These are phyloP conservation scores for Litsea cubeba DNA, from an alignment of 164 flowering plant genomes.

Conservation along the genomic window DNA sequence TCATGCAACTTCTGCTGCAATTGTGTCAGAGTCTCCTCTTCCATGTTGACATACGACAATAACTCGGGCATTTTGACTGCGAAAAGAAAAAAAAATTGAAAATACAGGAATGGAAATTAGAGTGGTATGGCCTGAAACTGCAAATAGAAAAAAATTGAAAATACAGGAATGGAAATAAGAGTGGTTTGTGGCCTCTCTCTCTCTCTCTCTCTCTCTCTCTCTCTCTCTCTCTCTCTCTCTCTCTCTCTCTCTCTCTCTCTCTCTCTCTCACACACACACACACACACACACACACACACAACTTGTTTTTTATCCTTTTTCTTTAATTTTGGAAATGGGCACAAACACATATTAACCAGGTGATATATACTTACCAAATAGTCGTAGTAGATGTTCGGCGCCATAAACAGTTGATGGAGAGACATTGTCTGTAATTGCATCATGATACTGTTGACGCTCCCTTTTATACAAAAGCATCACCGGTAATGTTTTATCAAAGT, in stretches of 20 bases:
- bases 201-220: too few species aligned
- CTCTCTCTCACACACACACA: too few species aligned
- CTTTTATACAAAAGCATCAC: slow-evolving; percentile 68
- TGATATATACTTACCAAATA: slow-evolving; percentile 54
- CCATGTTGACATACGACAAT: slow-evolving; percentile 69
- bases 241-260: too few species aligned
- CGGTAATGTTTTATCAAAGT: slow-evolving; percentile 83
- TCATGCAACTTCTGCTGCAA: slow-evolving; percentile 77
- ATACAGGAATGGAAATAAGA: too few species aligned
- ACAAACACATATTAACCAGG: too few species aligned
- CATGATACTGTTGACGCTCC: slow-evolving; percentile 72
- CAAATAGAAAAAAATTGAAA: not conserved
- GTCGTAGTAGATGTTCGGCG: slow-evolving; percentile 88
- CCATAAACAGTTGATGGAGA: slow-evolving; percentile 83
- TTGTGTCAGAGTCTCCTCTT: slow-evolving; percentile 64
- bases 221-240: too few species aligned
- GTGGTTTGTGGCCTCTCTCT: too few species aligned
- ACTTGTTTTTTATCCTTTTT: too few species aligned
- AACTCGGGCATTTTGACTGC: slow-evolving; percentile 95
- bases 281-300: too few species aligned
- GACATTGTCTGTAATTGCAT: slow-evolving; percentile 32
- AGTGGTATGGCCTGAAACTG: not conserved
- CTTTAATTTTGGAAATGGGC: too few species aligned
- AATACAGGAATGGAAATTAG: not conserved
- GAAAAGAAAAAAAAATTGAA: slow-evolving; percentile 2